Evolutionary conservation across 305 asterid species (phyloP).

Genomic region (Fraxinus floribunda): DNA sequence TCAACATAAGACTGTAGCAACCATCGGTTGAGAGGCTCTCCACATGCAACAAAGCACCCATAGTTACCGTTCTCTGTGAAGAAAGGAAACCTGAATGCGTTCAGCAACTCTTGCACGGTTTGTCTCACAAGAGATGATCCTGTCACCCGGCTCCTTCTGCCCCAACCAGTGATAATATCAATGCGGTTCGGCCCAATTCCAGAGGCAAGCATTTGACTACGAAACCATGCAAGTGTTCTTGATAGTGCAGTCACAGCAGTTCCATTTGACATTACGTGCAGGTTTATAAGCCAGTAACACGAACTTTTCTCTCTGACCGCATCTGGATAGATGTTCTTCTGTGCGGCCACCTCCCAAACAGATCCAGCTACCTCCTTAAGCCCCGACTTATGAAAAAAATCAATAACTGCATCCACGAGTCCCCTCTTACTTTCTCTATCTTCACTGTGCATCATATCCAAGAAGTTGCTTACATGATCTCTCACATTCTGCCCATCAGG

Average conservation of each 20-base stretch:
- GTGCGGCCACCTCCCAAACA: constrained; percentile 90
- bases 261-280: constrained; percentile 94
- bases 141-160: constrained; percentile 83
- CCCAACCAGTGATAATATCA: constrained; percentile 96
- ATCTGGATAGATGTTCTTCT: constrained; percentile 87
- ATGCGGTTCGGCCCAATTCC: constrained; percentile 70
- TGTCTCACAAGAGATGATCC: constrained; percentile 84
- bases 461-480: constrained; percentile 70
- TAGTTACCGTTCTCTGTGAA: constrained; percentile 67
- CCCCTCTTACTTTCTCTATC: constrained; percentile 97
- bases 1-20: constrained; percentile 79
- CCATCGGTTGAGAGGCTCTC: constrained; percentile 82
- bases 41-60: constrained; percentile 91
- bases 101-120: constrained; percentile 70
- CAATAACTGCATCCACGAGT: constrained; percentile 81
- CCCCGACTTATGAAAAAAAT: constrained; percentile 85
- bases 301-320: constrained; percentile 73
- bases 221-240: constrained; percentile 85
- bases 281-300: constrained; percentile 84
- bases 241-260: constrained; percentile 93
- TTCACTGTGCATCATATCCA: constrained; percentile 89
- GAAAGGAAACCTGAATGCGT: constrained; percentile 70
- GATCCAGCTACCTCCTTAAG: constrained; percentile 95
- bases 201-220: constrained; percentile 58
- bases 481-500: constrained; percentile 85